A percentile compares a stretch with the other conserved stretches of the same genome.
These are phyloP conservation scores for Astrephomene gubernaculifera DNA, from an alignment of 139 green algal species.

Conservation along the genomic window DNA sequence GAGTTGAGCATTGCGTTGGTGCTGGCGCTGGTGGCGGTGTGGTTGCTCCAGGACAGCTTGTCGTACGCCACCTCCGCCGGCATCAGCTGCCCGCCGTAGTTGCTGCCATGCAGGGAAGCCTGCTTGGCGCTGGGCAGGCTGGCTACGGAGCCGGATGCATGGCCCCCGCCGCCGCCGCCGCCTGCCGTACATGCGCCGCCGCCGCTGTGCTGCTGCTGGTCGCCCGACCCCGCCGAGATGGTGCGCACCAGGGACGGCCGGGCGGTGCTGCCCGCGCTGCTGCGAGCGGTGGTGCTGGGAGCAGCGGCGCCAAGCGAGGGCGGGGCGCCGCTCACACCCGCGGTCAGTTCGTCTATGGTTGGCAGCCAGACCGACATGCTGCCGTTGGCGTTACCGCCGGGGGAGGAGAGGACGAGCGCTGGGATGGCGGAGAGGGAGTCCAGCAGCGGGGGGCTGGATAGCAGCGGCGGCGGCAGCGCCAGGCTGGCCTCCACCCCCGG, in stretches of 20 bases:
- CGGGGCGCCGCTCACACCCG: background rate
- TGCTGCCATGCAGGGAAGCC: background rate
- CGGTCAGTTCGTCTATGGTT: slow-evolving; percentile 39
- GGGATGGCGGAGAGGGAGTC: no score
- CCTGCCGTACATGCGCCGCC: background rate
- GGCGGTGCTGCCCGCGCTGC: slow-evolving; percentile 14
- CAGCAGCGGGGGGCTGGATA: background rate
- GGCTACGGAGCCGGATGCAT: background rate
- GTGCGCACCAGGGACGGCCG: background rate
- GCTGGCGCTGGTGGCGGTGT: background rate
- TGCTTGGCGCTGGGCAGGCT: background rate
- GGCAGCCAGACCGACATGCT: background rate
- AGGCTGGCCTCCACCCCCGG: background rate
- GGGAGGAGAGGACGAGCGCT: no score
- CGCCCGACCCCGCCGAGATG: background rate
- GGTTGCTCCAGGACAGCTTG: slow-evolving; percentile 38
- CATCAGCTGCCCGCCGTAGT: slow-evolving; percentile 23
- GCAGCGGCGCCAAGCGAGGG: background rate
- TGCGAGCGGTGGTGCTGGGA: background rate
- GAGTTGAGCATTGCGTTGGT: slow-evolving; percentile 29
- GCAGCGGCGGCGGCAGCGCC: slow-evolving; percentile 18
- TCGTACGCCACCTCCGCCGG: slow-evolving; percentile 32
- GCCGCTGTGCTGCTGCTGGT: background rate
- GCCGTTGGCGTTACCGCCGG: no score
- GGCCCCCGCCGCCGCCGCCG: background rate